phyloP scores from a whole-genome alignment of 768 basidiomycete genomes.

The Boletus vermiculosoides region DNA sequence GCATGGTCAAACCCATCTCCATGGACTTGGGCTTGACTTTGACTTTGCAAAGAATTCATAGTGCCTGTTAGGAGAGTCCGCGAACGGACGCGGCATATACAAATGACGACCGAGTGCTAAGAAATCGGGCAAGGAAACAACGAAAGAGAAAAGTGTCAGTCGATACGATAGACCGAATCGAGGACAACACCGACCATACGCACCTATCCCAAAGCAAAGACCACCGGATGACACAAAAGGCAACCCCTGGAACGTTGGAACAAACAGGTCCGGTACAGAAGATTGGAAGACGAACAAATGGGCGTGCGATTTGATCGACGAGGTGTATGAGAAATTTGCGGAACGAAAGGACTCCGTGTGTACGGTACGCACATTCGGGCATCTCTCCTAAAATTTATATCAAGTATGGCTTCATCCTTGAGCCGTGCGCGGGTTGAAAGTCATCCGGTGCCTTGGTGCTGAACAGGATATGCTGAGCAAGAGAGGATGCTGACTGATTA shows the following conservation, averaged over 20 bases:
- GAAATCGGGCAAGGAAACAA: not conserved
- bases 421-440: constrained; percentile 1
- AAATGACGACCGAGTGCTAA: not conserved
- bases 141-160: not conserved
- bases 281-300: not conserved
- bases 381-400: constrained; percentile 9
- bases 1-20: not conserved
- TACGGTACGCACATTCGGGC: not conserved
- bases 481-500: not conserved
- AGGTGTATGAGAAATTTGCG: not conserved
- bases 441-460: not conserved
- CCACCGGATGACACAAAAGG: not conserved
- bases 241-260: not conserved
- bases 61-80: not conserved
- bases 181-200: not conserved
- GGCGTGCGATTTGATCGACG: not conserved
- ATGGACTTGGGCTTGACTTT: not conserved
- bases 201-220: not conserved
- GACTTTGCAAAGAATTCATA: constrained; percentile 3
- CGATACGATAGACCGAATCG: not conserved
- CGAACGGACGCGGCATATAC: too few species aligned
- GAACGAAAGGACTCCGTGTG: not conserved
- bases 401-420: constrained; percentile 12
- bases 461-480: not conserved
- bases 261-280: not conserved